A percentile compares a stretch with the other conserved stretches of the same genome.
Evolutionary conservation across 2,329 filamentous ascomycete genomes (phyloP).

Genomic region (Chaetomiaceae sp.): DNA sequence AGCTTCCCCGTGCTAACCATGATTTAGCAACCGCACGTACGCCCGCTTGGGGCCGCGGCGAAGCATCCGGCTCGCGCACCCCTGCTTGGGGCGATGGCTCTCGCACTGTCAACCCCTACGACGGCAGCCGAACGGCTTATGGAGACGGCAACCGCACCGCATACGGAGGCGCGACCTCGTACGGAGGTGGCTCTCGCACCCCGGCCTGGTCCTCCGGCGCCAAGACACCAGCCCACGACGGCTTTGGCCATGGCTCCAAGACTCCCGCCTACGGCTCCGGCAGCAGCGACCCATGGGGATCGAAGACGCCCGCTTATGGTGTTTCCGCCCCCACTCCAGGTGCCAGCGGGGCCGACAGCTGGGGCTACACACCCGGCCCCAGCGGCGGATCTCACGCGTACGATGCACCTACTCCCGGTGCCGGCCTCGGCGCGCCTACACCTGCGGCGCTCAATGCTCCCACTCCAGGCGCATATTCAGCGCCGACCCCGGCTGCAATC

Average conservation of each 20-base stretch:
- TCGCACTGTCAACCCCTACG: conserved; percentile 65
- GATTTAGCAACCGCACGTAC: conserved; percentile 53
- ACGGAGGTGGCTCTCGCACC: conserved; percentile 69
- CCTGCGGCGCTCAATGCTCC: conserved; percentile 63
- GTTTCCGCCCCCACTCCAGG: conserved; percentile 55
- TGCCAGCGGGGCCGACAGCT: conserved; percentile 54
- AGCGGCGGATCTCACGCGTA: conserved; percentile 49
- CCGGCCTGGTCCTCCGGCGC: conserved; percentile 76
- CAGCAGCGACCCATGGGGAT: conserved; percentile 58
- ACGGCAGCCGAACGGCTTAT: conserved; percentile 72
- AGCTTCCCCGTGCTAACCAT: conserved; percentile 17
- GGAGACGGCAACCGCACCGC: conserved; percentile 74
- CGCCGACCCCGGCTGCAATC: conserved; percentile 60
- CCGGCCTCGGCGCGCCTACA: conserved; percentile 55
- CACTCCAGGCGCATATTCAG: conserved; percentile 65
- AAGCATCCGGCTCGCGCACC: conserved; percentile 56
- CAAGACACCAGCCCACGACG: conserved; percentile 63
- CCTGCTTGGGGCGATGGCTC: conserved; percentile 68
- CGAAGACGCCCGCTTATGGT: conserved; percentile 74
- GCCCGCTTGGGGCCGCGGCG: conserved; percentile 57
- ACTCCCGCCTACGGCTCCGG: conserved; percentile 55
- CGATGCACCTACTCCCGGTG: conserved; percentile 66
- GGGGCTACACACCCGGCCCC: conserved; percentile 55
- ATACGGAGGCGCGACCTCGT: conserved; percentile 67
- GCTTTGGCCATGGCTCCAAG: conserved; percentile 64